Evolutionary conservation across 2,329 filamentous ascomycete genomes (phyloP).

Genomic region (Sporothrix dimorphospora): DNA sequence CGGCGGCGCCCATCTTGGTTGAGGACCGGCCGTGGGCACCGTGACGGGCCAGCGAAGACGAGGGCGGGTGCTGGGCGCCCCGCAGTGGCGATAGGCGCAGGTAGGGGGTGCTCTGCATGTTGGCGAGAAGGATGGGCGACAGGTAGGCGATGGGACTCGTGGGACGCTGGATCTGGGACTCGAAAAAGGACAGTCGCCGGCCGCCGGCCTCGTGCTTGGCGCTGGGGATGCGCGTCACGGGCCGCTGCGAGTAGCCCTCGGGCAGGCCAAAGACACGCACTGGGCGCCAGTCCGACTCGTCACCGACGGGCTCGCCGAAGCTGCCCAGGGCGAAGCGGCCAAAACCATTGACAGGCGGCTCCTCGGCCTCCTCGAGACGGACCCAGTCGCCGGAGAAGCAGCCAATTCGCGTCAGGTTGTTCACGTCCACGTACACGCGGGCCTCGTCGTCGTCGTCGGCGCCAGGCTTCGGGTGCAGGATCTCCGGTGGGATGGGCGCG

Average conservation of each 20-base stretch:
- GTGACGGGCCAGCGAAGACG: conserved; percentile 39
- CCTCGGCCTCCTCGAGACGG: conserved; percentile 74
- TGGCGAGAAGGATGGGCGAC: conserved; percentile 84
- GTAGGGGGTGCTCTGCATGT: conserved; percentile 77
- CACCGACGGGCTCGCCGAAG: conserved; percentile 62
- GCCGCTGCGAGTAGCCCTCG: conserved; percentile 67
- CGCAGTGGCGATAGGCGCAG: conserved; percentile 73
- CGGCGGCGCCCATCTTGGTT: conserved; percentile 56
- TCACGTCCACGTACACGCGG: conserved; percentile 87
- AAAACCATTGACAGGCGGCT: conserved; percentile 69
- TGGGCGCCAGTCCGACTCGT: conserved; percentile 72
- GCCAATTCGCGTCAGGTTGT: conserved; percentile 81
- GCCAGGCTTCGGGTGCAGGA: conserved; percentile 81
- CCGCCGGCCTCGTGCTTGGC: conserved; percentile 53
- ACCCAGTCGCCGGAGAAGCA: conserved; percentile 99
- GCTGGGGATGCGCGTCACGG: conserved; percentile 63
- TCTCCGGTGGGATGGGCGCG: conserved; percentile 69
- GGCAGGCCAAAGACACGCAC: conserved; percentile 88
- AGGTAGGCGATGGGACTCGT: conserved; percentile 68
- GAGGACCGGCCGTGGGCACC: conserved; percentile 53
- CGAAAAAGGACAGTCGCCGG: conserved; percentile 64
- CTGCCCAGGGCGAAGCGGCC: conserved; percentile 69
- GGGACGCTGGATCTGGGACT: conserved; percentile 67
- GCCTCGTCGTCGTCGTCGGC: conserved; percentile 83
- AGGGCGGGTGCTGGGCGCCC: neutral